A percentile compares a stretch with the other conserved stretches of the same genome.
Conservation (phyloP, 345 rosid species). For the Noccaea bulbosa region DNA sequence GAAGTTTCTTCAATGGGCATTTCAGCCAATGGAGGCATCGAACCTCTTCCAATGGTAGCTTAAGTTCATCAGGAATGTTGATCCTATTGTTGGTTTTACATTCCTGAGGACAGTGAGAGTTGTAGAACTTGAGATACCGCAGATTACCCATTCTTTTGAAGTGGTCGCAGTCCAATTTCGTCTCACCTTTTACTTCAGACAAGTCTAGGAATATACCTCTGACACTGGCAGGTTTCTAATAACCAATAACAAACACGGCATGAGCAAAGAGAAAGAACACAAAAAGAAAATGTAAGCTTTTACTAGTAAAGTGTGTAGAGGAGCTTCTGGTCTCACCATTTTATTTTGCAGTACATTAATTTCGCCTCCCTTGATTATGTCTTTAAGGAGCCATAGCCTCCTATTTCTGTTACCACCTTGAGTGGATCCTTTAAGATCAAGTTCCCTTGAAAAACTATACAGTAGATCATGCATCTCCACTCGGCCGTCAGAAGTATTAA, state of each 20-base stretch:
- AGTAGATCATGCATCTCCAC: slow-evolving; percentile 46
- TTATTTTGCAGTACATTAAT: slow-evolving; percentile 1
- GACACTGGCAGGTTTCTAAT: not conserved
- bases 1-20: slow-evolving; percentile 34
- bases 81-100: slow-evolving; percentile 4
- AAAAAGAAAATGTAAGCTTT: not conserved
- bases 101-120: slow-evolving; percentile 5
- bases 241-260: not conserved
- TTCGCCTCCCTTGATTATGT: not conserved
- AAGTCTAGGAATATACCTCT: slow-evolving; percentile 39
- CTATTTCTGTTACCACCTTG: not conserved
- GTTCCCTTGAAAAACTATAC: slow-evolving; percentile 32
- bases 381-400: slow-evolving; percentile 20
- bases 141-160: slow-evolving; percentile 38
- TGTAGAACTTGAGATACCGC: slow-evolving; percentile 37
- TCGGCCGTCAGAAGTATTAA: slow-evolving; percentile 10
- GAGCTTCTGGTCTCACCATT: slow-evolving; percentile 10
- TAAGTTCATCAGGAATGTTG: slow-evolving; percentile 9
- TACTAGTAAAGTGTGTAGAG: not conserved
- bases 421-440: slow-evolving; percentile 1
- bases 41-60: slow-evolving; percentile 25
- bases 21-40: slow-evolving; percentile 35
- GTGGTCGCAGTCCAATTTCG: not conserved
- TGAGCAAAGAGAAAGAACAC: not conserved
- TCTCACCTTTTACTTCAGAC: not conserved